Evolutionary conservation across 148 eudicot genomes (phyloP).

Genomic region (Agrostemma githago): DNA sequence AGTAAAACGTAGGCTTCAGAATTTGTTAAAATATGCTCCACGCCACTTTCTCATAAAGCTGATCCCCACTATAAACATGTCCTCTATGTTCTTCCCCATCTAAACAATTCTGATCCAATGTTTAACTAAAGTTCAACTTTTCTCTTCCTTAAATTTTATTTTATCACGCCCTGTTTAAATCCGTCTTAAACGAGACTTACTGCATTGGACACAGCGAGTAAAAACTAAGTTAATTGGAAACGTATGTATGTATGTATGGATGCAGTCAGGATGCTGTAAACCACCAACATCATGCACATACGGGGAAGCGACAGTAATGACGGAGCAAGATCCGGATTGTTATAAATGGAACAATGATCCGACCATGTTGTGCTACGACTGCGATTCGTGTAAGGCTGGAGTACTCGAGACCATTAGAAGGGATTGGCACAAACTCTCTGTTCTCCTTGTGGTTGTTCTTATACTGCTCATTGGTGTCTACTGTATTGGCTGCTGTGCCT

Average conservation of each 20-base stretch:
- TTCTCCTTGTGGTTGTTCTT: constrained; percentile 64
- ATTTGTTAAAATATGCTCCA: constrained; percentile 3
- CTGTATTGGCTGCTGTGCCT: constrained; percentile 83
- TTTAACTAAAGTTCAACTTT: background rate
- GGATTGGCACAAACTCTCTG: constrained; percentile 78
- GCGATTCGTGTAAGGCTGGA: constrained; percentile 92
- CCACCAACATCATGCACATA: constrained; percentile 91
- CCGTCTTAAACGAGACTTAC: too few relatives aligned
- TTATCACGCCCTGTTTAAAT: too few relatives aligned
- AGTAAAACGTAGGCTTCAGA: background rate
- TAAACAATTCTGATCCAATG: background rate
- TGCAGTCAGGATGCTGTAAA: constrained; percentile 95
- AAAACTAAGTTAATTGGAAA: too few relatives aligned
- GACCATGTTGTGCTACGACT: constrained; percentile 62
- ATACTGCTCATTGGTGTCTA: constrained; percentile 62
- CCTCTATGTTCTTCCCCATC: background rate
- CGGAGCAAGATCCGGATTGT: constrained; percentile 75
- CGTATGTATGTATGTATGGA: background rate
- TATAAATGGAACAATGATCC: constrained; percentile 74
- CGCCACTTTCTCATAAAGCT: constrained; percentile 7
- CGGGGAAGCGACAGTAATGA: constrained; percentile 26
- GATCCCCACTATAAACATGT: background rate
- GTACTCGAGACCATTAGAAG: constrained; percentile 56
- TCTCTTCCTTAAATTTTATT: background rate
- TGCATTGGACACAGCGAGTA: too few relatives aligned